Base-by-base conservation (phyloP, 1,284 basidiomycete genomes). In the Tylopilus sp. region DNA sequence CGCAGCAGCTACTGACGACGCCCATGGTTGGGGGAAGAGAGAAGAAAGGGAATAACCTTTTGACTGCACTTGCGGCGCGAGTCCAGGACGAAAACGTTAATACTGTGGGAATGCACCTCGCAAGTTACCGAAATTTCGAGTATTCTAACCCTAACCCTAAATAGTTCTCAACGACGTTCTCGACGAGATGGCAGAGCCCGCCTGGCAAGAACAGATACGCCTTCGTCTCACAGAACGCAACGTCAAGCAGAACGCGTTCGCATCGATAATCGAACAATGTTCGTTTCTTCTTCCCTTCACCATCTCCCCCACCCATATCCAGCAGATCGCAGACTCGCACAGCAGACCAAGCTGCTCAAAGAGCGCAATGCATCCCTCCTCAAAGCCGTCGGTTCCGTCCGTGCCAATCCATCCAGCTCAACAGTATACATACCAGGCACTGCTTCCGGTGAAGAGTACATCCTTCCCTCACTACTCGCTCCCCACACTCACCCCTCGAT, bases 251-350 rank as follows among this genome's bases (percentile, higher is more conserved):
- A 83, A 78, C 51, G 78, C 85, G n/a, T 90, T 83, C 69, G 78
- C 87, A 18, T 77, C 86, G 55, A 79, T 94, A 57, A 92, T 94
- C 56, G 90, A 92, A 65, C 90, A 94, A 73, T 94, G 91, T 94
- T 68, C 50, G 83, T 62, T 21, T n/a, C 15, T 6, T 34, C 26
- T n/a, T 24, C 7, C 6, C 15, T 30, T 8, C 4, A 5, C 12
- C 47, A 46, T 45, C 40, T 40, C 47, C 48, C 15, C 51, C 49
- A 55, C 61, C 55, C 41, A 62, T 28, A 24, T 34, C 43, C 39
- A 51, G 57, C 71, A 94, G 91, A 94, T 75, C 84, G 87, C 58
- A 82, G 90, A 64, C 78, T 96, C 57, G 91, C 91, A 3, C 88
- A 91, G 63, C 91, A 93, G 65, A 88, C 92, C 26, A 85, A 90